Conservation (phyloP, 257 asterid species). For the Agastache rugosa region DNA sequence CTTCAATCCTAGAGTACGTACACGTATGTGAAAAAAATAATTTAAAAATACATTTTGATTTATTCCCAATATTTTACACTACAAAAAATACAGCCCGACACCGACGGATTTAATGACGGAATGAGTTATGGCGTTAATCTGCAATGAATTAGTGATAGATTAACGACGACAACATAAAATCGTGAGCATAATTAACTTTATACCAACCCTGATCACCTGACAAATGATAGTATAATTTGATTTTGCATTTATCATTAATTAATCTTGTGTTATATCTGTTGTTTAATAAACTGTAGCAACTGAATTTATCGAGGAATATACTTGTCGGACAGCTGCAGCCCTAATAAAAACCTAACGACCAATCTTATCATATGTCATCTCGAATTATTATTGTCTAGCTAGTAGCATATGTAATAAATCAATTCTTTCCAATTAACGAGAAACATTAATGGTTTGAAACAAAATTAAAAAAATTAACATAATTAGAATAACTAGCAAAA, state of each 20-base stretch:
- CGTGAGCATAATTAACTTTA: not conserved
- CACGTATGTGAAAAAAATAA: conserved; percentile 11
- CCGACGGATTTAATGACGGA: too few relatives aligned
- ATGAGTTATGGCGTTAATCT: too few relatives aligned
- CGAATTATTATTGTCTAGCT: not conserved
- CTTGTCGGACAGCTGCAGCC: not conserved
- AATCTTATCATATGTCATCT: not conserved
- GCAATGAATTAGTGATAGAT: too few relatives aligned
- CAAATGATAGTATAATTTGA: not conserved
- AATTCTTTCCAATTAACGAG: not conserved
- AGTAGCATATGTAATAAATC: not conserved
- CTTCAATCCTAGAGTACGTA: conserved; percentile 22
- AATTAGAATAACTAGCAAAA: too few relatives aligned
- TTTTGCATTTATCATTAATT: not conserved
- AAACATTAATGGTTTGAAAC: not conserved
- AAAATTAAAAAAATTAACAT: too few relatives aligned
- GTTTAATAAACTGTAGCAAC: not conserved
- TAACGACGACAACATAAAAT: not conserved
- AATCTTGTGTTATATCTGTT: not conserved
- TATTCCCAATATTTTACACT: not conserved
- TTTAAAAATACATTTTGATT: not conserved
- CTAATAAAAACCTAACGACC: not conserved
- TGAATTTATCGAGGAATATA: not conserved
- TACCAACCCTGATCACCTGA: not conserved
- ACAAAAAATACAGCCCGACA: not conserved